Conservation (phyloP, 176 grass and related monocot genomes). For the Zoysia pacifica region DNA sequence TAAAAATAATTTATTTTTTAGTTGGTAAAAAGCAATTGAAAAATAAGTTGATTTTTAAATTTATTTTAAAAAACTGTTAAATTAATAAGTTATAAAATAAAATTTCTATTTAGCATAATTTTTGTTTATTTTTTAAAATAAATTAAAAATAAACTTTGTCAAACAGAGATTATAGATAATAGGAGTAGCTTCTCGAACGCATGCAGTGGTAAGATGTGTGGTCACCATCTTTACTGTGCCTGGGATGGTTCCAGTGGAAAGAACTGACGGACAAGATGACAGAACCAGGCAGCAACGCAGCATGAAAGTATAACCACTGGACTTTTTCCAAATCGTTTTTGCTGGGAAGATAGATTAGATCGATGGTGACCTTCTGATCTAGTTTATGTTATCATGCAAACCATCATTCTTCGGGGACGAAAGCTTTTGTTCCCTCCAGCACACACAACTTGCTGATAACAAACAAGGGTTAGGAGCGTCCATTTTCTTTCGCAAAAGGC, state of each 20-base stretch:
- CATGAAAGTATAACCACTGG: not conserved
- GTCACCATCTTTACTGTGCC: not conserved
- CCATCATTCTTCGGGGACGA: not conserved
- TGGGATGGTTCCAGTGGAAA: constrained; percentile 2
- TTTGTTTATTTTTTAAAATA: too few relatives aligned
- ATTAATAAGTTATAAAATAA: too few relatives aligned
- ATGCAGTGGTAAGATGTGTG: not conserved
- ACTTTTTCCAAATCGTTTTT: not conserved
- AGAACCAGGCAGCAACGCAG: not conserved
- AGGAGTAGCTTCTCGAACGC: not conserved
- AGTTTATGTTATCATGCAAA: constrained; percentile 33
- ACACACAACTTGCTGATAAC: not conserved
- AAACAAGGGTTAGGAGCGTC: constrained; percentile 30
- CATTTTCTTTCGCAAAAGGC: constrained; percentile 32
- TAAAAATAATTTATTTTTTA: too few relatives aligned
- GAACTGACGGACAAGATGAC: not conserved
- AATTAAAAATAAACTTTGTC: too few relatives aligned
- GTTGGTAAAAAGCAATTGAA: too few relatives aligned
- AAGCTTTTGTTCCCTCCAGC: constrained; percentile 10
- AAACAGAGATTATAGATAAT: too few relatives aligned
- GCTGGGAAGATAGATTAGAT: not conserved
- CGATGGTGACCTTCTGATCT: not conserved
- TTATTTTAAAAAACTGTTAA: too few relatives aligned
- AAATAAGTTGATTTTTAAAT: too few relatives aligned
- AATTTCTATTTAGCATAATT: too few relatives aligned